Conservation (phyloP, 208 protist genomes). For the Acanthamoeba sp. region DNA sequence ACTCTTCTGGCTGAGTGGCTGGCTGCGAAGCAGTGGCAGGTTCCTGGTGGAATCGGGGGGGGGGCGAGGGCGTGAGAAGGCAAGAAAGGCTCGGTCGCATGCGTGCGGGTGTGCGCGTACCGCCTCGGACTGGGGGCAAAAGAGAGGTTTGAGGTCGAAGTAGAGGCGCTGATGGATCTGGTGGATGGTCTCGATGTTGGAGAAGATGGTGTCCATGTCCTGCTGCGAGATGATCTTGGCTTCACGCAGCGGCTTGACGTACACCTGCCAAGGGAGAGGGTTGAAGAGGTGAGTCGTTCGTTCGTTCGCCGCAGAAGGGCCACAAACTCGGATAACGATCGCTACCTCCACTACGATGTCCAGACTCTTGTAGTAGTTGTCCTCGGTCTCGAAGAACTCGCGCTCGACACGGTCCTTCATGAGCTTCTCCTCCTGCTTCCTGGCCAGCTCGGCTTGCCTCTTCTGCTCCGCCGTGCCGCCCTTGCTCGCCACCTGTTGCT, state of each 20-base stretch:
- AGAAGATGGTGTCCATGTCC: constrained; percentile 66
- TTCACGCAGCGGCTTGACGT: constrained; percentile 48
- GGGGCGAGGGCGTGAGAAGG: too few species aligned
- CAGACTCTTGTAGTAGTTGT: constrained; percentile 55
- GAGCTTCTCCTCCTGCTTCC: not conserved
- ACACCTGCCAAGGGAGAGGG: not conserved
- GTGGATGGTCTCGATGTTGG: constrained; percentile 65
- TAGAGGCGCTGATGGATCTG: constrained; percentile 43
- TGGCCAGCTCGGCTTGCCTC: not conserved
- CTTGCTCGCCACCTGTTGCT: not conserved
- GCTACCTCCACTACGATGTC: constrained; percentile 45
- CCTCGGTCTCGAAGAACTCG: constrained; percentile 69
- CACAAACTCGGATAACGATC: too few species aligned
- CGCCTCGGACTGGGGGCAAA: not conserved
- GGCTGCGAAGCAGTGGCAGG: not conserved
- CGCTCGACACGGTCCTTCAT: constrained; percentile 41
- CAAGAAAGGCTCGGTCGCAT: too few species aligned
- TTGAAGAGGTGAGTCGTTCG: not conserved
- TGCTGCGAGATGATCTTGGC: constrained; percentile 51
- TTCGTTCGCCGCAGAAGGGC: too few species aligned
- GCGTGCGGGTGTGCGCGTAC: not conserved
- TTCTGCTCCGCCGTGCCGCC: not conserved
- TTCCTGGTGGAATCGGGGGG: too few species aligned
- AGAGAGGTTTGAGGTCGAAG: constrained; percentile 47
- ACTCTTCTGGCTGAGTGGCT: not conserved